Evolutionary conservation across 768 basidiomycete species (phyloP).

Genomic region (Cantharellus cinnabarinus): DNA sequence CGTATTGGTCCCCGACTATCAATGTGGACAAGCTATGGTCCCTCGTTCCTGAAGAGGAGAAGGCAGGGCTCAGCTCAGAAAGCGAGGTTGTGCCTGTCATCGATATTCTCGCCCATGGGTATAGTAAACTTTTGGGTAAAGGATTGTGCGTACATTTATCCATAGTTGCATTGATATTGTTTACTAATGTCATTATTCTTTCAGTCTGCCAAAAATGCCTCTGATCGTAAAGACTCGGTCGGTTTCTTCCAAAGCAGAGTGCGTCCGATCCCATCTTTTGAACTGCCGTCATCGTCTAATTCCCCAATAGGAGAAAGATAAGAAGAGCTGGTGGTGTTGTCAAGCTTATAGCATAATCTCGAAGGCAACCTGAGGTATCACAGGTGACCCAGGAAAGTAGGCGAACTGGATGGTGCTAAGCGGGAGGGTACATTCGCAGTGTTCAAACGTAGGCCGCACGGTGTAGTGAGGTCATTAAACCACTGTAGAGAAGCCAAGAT

Average conservation of each 20-base stretch:
- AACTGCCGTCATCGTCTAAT: no score
- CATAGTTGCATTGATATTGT: neutral
- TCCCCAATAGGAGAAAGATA: no score
- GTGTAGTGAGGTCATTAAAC: no score
- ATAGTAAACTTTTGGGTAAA: conserved; percentile 89
- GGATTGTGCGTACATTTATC: conserved; percentile 39
- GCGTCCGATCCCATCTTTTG: conserved; percentile 11
- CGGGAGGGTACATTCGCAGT: no score
- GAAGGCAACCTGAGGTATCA: no score
- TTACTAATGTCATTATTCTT: neutral
- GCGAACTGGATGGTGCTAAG: no score
- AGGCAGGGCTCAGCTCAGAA: conserved; percentile 46
- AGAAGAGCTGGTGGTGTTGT: no score
- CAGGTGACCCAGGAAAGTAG: no score
- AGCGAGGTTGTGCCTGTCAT: conserved; percentile 88
- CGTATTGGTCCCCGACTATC: conserved; percentile 85
- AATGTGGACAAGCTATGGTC: conserved; percentile 97
- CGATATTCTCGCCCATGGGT: conserved; percentile 65
- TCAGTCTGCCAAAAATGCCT: conserved; percentile 67
- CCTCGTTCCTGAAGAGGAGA: conserved; percentile 71
- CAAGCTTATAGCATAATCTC: no score
- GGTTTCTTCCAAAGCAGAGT: conserved; percentile 77
- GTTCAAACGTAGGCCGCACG: no score
- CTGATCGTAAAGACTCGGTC: conserved; percentile 98
- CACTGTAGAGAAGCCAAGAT: no score